Conservation (phyloP, 371 early-diverging fungal species). For the Coemansia sp. region DNA sequence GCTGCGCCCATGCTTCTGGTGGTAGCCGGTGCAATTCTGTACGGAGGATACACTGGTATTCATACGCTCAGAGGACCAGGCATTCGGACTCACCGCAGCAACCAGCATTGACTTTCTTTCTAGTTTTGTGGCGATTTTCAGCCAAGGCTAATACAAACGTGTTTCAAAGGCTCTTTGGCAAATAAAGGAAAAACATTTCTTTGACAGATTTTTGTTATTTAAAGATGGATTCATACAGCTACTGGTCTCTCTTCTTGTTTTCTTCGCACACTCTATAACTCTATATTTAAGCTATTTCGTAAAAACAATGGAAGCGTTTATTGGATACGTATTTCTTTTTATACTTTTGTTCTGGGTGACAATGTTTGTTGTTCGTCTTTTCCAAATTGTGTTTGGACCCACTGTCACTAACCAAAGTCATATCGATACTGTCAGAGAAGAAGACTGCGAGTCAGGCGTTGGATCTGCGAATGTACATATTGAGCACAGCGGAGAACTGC, state of each 20-base stretch:
- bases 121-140: too few relatives aligned
- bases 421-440: too few relatives aligned
- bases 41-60: constrained; percentile 29
- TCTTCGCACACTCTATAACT: neutral
- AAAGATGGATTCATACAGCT: too few relatives aligned
- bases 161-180: too few relatives aligned
- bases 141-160: too few relatives aligned
- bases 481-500: too few relatives aligned
- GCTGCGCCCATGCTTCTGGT: constrained; percentile 14
- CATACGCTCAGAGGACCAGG: constrained; percentile 20
- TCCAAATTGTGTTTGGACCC: neutral
- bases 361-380: neutral
- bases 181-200: too few relatives aligned
- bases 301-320: neutral
- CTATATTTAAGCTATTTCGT: neutral
- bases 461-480: too few relatives aligned
- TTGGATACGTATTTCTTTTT: neutral
- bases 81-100: constrained; percentile 27
- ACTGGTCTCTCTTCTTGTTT: neutral
- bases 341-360: neutral
- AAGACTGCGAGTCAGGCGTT: too few relatives aligned
- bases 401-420: too few relatives aligned
- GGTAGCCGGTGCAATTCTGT: constrained; percentile 7
- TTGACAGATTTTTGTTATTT: too few relatives aligned
- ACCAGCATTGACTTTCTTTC: constrained; percentile 16